phyloP scores from a whole-genome alignment of 495 filamentous ascomycete species.

The Aspergillus wentii region DNA sequence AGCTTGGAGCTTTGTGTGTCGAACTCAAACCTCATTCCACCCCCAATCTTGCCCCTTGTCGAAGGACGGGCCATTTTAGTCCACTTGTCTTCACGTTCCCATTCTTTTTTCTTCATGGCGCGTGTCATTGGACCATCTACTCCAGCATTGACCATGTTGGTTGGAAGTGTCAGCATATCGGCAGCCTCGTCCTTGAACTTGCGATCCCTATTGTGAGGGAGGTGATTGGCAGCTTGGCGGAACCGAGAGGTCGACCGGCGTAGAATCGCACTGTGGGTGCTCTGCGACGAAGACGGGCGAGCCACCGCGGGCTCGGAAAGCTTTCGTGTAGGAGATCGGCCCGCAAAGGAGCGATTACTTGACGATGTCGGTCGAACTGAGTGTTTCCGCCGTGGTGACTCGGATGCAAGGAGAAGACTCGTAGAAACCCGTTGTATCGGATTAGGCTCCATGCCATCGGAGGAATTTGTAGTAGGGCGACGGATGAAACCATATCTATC shows the following conservation, averaged over 20 bases:
- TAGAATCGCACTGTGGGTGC: constrained; percentile 33
- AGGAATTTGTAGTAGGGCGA: constrained; percentile 32
- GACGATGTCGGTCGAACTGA: constrained; percentile 46
- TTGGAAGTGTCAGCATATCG: constrained; percentile 82
- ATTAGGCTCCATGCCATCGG: constrained; percentile 38
- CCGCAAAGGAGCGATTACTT: constrained; percentile 43
- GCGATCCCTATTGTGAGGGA: constrained; percentile 72
- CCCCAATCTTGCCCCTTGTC: constrained; percentile 51
- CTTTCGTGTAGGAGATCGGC: constrained; percentile 49
- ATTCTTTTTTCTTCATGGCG: constrained; percentile 71
- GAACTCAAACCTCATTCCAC: constrained; percentile 88
- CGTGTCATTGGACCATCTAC: constrained; percentile 48
- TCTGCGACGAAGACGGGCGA: constrained; percentile 45
- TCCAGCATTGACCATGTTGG: constrained; percentile 54
- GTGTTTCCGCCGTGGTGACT: constrained; percentile 54
- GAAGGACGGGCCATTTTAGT: constrained; percentile 84
- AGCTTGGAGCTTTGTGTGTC: constrained; percentile 80
- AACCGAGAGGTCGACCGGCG: constrained; percentile 39
- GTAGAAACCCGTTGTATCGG: constrained; percentile 65
- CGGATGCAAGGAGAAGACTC: constrained; percentile 56
- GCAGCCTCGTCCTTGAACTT: constrained; percentile 77
- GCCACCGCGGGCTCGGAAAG: constrained; percentile 26
- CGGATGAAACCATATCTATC: constrained; percentile 95
- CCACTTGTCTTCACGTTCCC: constrained; percentile 89
- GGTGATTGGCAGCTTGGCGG: constrained; percentile 64